Conservation (phyloP, 2,329 filamentous ascomycete genomes). For the Claviceps purpurea region DNA sequence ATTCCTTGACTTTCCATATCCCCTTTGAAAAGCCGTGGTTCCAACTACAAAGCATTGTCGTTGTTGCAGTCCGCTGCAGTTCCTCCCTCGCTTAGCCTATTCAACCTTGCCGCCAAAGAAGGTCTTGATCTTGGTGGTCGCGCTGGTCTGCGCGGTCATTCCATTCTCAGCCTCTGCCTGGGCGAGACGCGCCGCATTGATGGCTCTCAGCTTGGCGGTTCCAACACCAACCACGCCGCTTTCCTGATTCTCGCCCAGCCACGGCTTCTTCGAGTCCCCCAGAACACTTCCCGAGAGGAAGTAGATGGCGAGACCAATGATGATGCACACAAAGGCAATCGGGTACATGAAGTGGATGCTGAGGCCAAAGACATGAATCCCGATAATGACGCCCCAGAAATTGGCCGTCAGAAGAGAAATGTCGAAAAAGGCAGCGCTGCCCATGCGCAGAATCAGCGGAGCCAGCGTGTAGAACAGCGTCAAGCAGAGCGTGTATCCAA, state of each 20-base stretch:
- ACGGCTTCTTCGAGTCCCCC: conserved; percentile 87
- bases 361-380: conserved; percentile 71
- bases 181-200: conserved; percentile 39
- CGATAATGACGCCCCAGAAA: conserved; percentile 95
- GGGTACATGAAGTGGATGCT: conserved; percentile 83
- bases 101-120: conserved; percentile 1
- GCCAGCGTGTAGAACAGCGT: conserved; percentile 77
- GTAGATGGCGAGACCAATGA: conserved; percentile 74
- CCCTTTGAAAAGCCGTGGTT: no score
- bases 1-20: no score
- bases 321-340: conserved; percentile 86
- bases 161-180: conserved; percentile 18
- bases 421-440: conserved; percentile 89
- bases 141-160: neutral
- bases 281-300: conserved; percentile 72
- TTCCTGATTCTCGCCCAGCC: conserved; percentile 81
- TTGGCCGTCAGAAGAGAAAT: conserved; percentile 87
- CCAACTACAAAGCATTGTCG: no score
- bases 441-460: conserved; percentile 79
- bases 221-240: conserved; percentile 66
- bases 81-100: neutral
- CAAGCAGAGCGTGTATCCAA: conserved; percentile 80
- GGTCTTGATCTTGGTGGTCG: neutral
- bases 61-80: no score
- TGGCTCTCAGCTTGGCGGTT: conserved; percentile 68